Percentiles rank a stretch among this genome's conserved stretches.
These are phyloP conservation scores for Agrocybe chaxingu DNA, from an alignment of 768 basidiomycete species.

Conservation along the genomic window DNA sequence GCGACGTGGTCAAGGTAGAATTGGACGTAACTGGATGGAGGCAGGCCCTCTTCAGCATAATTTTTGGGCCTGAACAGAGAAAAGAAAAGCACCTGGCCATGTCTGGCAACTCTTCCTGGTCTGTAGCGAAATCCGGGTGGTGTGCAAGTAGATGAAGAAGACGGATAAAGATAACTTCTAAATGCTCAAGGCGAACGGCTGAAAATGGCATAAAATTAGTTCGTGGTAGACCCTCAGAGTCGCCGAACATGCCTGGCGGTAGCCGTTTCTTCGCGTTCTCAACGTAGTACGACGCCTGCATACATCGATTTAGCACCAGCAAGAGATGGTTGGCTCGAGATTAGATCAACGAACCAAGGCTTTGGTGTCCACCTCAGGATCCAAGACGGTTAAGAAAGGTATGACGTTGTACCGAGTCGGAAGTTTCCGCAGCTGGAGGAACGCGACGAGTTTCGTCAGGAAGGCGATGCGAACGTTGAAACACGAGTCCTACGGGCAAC, in stretches of 20 bases:
- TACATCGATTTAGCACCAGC: not conserved
- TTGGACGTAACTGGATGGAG: slow-evolving; percentile 68
- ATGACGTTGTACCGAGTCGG: slow-evolving; percentile 76
- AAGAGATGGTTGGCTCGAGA: not conserved
- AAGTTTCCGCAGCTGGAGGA: slow-evolving; percentile 64
- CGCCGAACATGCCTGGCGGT: slow-evolving; percentile 33
- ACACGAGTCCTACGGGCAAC: slow-evolving; percentile 66
- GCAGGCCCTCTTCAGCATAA: slow-evolving; percentile 4
- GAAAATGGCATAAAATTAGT: not conserved
- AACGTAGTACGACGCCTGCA: slow-evolving; percentile 58
- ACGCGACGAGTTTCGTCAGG: slow-evolving; percentile 65
- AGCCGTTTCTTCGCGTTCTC: slow-evolving; percentile 43
- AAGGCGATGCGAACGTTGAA: slow-evolving; percentile 82
- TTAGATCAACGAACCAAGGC: slow-evolving; percentile 42
- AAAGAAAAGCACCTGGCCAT: slow-evolving; percentile 67
- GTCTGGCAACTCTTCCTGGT: slow-evolving; percentile 66
- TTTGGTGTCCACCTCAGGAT: slow-evolving; percentile 84
- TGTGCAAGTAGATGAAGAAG: slow-evolving; percentile 87
- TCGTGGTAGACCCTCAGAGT: not conserved
- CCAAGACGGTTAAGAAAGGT: slow-evolving; percentile 85
- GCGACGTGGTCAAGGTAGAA: slow-evolving; percentile 82
- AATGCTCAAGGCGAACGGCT: slow-evolving; percentile 59
- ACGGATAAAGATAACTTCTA: slow-evolving; percentile 84
- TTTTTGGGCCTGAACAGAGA: not conserved
- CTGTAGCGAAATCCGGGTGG: slow-evolving; percentile 84